Base-by-base conservation (phyloP, 2,329 filamentous ascomycete species). In the Colletotrichum sp. region DNA sequence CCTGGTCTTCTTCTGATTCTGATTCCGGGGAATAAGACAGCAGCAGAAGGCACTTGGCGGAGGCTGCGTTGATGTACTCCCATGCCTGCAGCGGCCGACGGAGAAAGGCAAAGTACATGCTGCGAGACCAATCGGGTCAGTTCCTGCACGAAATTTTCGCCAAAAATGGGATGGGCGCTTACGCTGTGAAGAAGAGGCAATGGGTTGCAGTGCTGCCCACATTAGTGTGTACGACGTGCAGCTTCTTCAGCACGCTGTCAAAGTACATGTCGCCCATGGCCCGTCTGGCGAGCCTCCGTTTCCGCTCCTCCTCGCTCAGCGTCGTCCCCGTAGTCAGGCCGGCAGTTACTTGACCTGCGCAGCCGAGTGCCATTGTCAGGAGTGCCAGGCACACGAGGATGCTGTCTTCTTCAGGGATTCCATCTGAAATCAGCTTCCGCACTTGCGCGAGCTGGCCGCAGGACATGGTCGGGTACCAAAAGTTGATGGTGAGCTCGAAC, bases 391-490 rank as follows among this genome's bases (percentile, higher is more conserved):
- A 89, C 3, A 82, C 83, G 4, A 83, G 79, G 0, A 84, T 81
- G 5, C 79, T 82, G 43, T 86, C 81, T 5, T 87, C 85, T 5
- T 82, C 81, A 0, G 85, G 81, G 8, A 83, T 82, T 0, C 84
- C 85, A 1, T 77, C 78, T 6, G 81, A 74, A 3, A 89, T 79
- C 3, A 81, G 81, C 1, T 70, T 62, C 8, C 84, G 81, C 6
- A 86, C 79, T 27, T 77, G 78, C 2, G 82, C 77, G 1, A 88
- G 78, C 30, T 86, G 87, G 0, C 77, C 74, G 58, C 82, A 83
- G 0, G 87, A 87, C 81, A 89, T 85, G 8, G 87, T 88, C 0
- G 88, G 89, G 71, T 90, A 90, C 87, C 88, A 90, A 64, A 89
- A 89, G 79, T 90, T 90, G 56, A 89, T 82, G 39, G 84, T 86